Conservation (phyloP, 352 stramenopile species). For the Globisporangium cystogenes region DNA sequence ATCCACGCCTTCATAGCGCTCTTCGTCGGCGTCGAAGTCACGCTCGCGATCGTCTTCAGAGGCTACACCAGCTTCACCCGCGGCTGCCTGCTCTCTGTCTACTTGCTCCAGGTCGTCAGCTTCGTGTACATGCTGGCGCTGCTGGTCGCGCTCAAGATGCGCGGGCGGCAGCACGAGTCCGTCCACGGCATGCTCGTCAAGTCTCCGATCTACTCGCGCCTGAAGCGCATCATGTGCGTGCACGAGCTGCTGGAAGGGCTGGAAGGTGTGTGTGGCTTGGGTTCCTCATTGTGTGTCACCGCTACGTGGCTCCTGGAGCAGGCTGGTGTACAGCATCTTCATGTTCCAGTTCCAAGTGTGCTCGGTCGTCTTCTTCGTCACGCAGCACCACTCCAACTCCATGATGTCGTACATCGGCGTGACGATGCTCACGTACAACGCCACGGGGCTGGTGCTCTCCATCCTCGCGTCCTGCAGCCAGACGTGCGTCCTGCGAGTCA, state of each 20-base stretch:
- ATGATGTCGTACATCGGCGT: conserved; percentile 31
- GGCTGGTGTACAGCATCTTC: conserved; percentile 47
- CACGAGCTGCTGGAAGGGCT: too few species aligned
- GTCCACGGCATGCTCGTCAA: conserved; percentile 45
- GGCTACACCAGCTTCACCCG: conserved; percentile 35
- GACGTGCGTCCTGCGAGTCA: conserved; percentile 34
- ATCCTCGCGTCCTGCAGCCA: conserved; percentile 41
- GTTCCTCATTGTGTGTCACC: too few species aligned
- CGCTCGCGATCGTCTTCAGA: conserved; percentile 14
- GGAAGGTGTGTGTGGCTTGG: too few species aligned
- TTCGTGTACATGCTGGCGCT: conserved; percentile 37
- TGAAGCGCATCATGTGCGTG: conserved; percentile 48
- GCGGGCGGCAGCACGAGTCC: conserved; percentile 43
- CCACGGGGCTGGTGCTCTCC: conserved; percentile 25
- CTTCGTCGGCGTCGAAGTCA: conserved; percentile 22
- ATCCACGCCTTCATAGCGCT: conserved; percentile 21
- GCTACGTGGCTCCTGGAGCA: not conserved
- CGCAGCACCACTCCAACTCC: not conserved
- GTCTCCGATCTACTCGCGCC: conserved; percentile 46
- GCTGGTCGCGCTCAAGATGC: conserved; percentile 35
- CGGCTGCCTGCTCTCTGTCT: conserved; percentile 28
- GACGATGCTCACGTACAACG: conserved; percentile 33
- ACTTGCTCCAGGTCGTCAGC: conserved; percentile 35
- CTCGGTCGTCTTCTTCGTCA: conserved; percentile 38
- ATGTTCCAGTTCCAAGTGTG: conserved; percentile 41